Percentiles rank a stretch among this genome's conserved stretches.
Conservation (phyloP, 192 early-diverging fungal genomes). For the Gonapodya prolifera region DNA sequence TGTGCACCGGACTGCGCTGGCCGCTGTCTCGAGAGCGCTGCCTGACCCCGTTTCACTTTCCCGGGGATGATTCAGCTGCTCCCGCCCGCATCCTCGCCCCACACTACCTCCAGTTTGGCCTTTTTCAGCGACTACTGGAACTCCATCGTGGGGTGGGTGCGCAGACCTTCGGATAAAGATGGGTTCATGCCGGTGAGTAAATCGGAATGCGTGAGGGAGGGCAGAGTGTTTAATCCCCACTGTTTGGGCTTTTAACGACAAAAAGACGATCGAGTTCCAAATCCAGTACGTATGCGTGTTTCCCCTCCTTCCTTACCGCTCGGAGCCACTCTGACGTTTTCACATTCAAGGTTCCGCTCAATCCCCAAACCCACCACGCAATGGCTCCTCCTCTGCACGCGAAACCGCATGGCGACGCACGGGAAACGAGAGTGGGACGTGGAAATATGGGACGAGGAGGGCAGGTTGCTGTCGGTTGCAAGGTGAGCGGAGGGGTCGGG, state of each 20-base stretch:
- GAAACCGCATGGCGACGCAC: background rate
- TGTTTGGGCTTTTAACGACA: background rate
- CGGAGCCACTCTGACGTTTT: background rate
- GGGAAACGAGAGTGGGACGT: background rate
- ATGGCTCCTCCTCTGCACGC: background rate
- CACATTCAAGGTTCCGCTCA: background rate
- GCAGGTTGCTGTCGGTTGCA: background rate
- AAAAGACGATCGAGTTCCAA: background rate
- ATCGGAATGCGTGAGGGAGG: background rate
- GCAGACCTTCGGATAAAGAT: background rate
- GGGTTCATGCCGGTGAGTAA: background rate
- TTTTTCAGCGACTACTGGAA: background rate
- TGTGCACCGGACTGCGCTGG: too few species aligned
- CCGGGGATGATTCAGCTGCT: too few species aligned
- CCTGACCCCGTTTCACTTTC: too few species aligned
- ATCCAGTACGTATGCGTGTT: background rate
- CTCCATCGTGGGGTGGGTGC: background rate
- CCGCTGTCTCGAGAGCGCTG: too few species aligned
- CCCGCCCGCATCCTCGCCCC: too few species aligned
- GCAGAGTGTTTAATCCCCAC: background rate
- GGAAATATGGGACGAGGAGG: background rate
- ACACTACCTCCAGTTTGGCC: background rate
- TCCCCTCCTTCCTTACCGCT: background rate
- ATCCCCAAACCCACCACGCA: background rate
- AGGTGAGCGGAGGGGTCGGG: background rate